Evolutionary conservation across 805 yeast species (phyloP), one percentile per base, ranked within the genome.

Genomic region (Maudiozyma saulgeensis): DNA sequence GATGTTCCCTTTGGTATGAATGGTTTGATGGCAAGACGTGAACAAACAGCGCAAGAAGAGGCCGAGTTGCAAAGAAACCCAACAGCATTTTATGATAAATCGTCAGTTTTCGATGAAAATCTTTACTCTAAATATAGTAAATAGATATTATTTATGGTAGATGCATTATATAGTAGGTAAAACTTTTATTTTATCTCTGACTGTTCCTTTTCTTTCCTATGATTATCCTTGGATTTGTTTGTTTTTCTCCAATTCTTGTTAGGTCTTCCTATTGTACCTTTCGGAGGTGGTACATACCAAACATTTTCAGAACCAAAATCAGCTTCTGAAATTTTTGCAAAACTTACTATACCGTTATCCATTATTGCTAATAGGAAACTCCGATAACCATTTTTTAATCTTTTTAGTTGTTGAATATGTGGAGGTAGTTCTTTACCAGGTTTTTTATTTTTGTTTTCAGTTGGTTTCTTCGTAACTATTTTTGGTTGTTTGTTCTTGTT

Each of bases 311-410:
- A 53, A 9, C 64, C 64, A 50, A 81, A 81, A 53, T 76, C 77
- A 6, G 77, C 73, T 53, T 76, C 78, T 6, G 76, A 62, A 18
- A 81, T 56, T 43, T 69, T 70, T n/a, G 79, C 70, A 58, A 84
- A 87, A 58, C 82, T 84, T 16, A 87, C 75, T 5, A 87, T 72
- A 0, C 96, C 96, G 56, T 78, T 73, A 60, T 86, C 93, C 6
- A 87, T 78, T 1, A 83, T 70, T 0, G 95, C 96, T n/a, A 71
- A 41, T 3, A 87, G 65, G 6, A 83, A 67, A 25, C 71, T 72
- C 19, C 80, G 64, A 50, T 71, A 62, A 0, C 91, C 90, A 37
- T 66, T 66, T 54, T 77, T 80, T 41, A 82, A 62, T 44, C 77
- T 58, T 21, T 55, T 57, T 43, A 54, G 49, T 51, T 65, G 78